Evolutionary conservation across 1,139 yeast genomes (phyloP).

Genomic region (Zygoascus meyerae): DNA sequence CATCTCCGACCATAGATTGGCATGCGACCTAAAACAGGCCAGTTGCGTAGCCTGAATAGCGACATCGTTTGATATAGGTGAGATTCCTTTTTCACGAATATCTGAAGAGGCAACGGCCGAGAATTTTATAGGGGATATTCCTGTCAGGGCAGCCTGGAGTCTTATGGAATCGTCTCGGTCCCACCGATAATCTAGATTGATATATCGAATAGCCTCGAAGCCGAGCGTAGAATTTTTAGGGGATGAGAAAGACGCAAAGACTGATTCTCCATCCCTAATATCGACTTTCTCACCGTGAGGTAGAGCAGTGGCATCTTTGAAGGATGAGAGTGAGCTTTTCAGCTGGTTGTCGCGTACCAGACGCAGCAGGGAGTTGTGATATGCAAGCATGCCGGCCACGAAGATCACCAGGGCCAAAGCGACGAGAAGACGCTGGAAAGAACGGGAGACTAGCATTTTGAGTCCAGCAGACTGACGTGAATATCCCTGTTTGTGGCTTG

Average conservation of each 20-base stretch:
- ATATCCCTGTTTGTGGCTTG: not conserved
- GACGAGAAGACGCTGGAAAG: conserved; percentile 2
- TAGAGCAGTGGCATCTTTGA: too few relatives aligned
- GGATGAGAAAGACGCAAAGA: not conserved
- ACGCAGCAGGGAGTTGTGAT: not conserved
- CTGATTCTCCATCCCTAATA: not conserved
- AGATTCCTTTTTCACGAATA: conserved; percentile 12
- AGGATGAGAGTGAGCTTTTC: too few relatives aligned
- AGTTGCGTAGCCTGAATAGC: conserved; percentile 1
- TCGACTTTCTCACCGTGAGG: not conserved
- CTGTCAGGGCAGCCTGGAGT: conserved; percentile 16
- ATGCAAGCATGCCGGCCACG: not conserved
- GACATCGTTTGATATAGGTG: conserved; percentile 11
- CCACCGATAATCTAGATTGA: conserved; percentile 15
- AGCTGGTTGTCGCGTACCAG: not conserved
- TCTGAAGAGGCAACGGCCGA: conserved; percentile 11
- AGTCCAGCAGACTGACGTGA: not conserved
- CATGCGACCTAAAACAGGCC: conserved; percentile 16
- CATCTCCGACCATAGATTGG: conserved; percentile 14
- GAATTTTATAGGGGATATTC: conserved; percentile 10
- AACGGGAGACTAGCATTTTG: not conserved
- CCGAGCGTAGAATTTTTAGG: conserved; percentile 17
- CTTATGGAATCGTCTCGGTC: conserved; percentile 17
- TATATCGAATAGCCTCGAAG: conserved; percentile 17
- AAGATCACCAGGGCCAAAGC: not conserved